phyloP scores from a whole-genome alignment of 805 yeast species.

The Blastobotrys americana region DNA sequence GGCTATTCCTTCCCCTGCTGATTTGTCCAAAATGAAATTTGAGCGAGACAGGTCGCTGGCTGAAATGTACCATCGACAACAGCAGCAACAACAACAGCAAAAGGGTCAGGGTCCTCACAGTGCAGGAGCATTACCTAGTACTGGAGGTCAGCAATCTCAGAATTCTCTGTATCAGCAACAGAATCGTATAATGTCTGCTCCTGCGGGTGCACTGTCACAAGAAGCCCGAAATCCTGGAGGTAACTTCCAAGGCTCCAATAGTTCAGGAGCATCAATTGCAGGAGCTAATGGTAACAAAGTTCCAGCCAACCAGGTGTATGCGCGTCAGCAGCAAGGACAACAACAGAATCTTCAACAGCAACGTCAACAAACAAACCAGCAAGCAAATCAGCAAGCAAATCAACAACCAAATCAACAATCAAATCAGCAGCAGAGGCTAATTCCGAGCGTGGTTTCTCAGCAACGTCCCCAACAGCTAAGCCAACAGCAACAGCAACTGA shows the following conservation, averaged over 20 bases:
- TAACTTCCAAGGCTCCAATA: neutral
- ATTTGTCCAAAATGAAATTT: slow-evolving; percentile 70
- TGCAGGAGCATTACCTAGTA: slow-evolving; percentile 10
- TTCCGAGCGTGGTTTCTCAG: neutral
- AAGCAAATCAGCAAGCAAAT: neutral
- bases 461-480: slow-evolving; percentile 16
- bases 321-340: neutral
- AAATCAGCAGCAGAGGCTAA: neutral
- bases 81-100: slow-evolving; percentile 2
- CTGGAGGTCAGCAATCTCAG: slow-evolving; percentile 13
- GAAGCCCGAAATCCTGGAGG: neutral
- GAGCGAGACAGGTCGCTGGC: slow-evolving; percentile 83
- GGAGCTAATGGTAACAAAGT: neutral
- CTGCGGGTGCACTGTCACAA: neutral
- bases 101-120: neutral
- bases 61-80: slow-evolving; percentile 38
- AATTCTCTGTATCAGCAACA: slow-evolving; percentile 27
- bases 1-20: slow-evolving; percentile 71
- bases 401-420: slow-evolving; percentile 17
- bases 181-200: slow-evolving; percentile 18
- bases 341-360: slow-evolving; percentile 2
- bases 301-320: neutral
- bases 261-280: neutral
- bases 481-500: slow-evolving; percentile 3
- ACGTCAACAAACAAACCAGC: slow-evolving; percentile 17